Base-by-base conservation (phyloP, 2,329 filamentous ascomycete species). In the Exophiala phaeomuriformis region DNA sequence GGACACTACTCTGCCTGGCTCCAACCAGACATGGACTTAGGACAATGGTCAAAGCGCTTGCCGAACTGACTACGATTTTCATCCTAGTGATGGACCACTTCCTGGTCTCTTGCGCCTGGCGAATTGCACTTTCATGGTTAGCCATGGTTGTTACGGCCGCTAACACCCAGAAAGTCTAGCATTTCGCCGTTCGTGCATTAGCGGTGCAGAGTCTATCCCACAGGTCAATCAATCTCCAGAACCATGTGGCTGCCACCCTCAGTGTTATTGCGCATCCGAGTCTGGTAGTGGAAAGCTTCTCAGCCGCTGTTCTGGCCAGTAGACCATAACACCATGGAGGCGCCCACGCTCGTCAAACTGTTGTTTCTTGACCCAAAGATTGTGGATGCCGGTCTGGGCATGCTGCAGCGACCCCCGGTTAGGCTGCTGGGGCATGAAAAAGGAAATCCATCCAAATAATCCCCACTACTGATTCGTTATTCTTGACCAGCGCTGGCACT, bases 221-320 rank as follows among this genome's bases (percentile, higher is more conserved):
- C 40, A 31, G 48, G 43, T 52, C 48, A 57, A 45, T 62, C 61
- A 29, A 69, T 69, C 33, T 59, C 57, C 53, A 59, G 51, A 48
- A 47, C 57, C 57, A 59, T 59, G 57, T 59, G 57, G 57, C 57
- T 59, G 57, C 57, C 57, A 59, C 57, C 53, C 48, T 46, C 52
- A 59, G 51, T 56, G 10, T 39, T 39, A n/a, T 5, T n/a, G 36
- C 4, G 36, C 19, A 6, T 5, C 5, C 9, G 10, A 5, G 36
- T 12, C 36, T 9, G 36, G 36, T 12, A 12, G 36, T 12, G 5
- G 39, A 41, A 5, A 28, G 12, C 5, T 28, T n/a, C 19, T 12
- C 10, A 39, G 36, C 6, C 10, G 4, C 10, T 12, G 36, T 39
- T 12, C 4, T 12, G 4, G 36, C 36, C 10, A 12, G 36, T 39